Conservation (phyloP, 2,329 filamentous ascomycete species). For the Gnomoniopsis sp. region DNA sequence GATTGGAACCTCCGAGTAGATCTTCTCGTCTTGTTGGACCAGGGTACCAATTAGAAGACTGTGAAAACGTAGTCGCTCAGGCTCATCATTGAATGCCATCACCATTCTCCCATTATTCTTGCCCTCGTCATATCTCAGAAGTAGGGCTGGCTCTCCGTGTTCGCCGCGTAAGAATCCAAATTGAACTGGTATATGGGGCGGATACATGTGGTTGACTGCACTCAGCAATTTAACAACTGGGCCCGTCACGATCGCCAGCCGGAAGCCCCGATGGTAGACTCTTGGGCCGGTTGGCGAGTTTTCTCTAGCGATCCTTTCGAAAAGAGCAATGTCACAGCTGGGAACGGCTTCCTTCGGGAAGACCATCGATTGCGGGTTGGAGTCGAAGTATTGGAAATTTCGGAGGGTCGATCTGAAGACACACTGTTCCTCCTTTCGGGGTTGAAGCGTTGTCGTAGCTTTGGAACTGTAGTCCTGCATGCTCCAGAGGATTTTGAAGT, state of each 20-base stretch:
- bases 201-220: conserved; percentile 68
- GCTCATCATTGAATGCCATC: conserved; percentile 71
- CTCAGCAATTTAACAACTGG: conserved; percentile 74
- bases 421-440: conserved; percentile 65
- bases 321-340: conserved; percentile 70
- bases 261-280: conserved; percentile 73
- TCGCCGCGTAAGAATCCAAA: conserved; percentile 76
- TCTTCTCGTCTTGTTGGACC: conserved; percentile 63
- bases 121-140: conserved; percentile 67
- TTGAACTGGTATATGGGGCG: conserved; percentile 64
- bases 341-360: conserved; percentile 75
- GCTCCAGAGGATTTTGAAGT: conserved; percentile 75
- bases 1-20: conserved; percentile 67
- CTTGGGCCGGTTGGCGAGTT: conserved; percentile 70
- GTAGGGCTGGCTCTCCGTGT: conserved; percentile 64
- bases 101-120: conserved; percentile 68
- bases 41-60: conserved; percentile 69
- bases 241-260: conserved; percentile 74
- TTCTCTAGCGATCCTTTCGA: conserved; percentile 67
- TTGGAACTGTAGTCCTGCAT: conserved; percentile 83
- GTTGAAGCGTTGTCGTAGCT: conserved; percentile 67
- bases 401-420: conserved; percentile 68
- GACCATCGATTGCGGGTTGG: conserved; percentile 61
- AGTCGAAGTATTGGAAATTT: conserved; percentile 78
- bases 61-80: conserved; percentile 68